Percentiles rank a stretch among this genome's conserved stretches.
phyloP scores from a whole-genome alignment of 768 basidiomycete species.

The Hemileccinum impolitum region DNA sequence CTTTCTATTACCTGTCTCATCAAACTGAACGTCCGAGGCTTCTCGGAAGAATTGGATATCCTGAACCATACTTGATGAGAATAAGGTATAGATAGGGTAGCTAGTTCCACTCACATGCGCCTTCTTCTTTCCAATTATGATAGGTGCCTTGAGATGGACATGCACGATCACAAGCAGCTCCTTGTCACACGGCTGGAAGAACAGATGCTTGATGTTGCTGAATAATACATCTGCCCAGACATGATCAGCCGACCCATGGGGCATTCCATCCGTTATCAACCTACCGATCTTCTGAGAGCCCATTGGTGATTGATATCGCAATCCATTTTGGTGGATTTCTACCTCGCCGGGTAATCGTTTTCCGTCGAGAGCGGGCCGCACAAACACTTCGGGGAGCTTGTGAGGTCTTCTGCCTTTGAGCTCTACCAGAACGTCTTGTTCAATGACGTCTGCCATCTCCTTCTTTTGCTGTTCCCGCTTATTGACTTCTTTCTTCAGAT shows the following conservation, averaged over 20 bases:
- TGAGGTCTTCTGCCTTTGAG: slow-evolving; percentile 83
- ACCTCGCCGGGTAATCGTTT: slow-evolving; percentile 97
- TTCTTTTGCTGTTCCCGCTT: slow-evolving; percentile 98
- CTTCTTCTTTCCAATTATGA: slow-evolving; percentile 99
- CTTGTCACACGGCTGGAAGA: slow-evolving; percentile 98
- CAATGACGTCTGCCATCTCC: slow-evolving; percentile 96
- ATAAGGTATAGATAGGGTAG: background rate
- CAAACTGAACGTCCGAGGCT: slow-evolving; percentile 95
- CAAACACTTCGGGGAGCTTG: slow-evolving; percentile 88
- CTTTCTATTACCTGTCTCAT: slow-evolving; percentile 99
- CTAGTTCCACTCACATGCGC: slow-evolving; percentile 61
- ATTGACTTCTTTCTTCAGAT: slow-evolving; percentile 93
- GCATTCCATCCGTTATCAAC: slow-evolving; percentile 21
- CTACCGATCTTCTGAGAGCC: slow-evolving; percentile 88
- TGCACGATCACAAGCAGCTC: slow-evolving; percentile 94
- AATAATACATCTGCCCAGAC: slow-evolving; percentile 76
- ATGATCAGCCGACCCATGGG: slow-evolving; percentile 1
- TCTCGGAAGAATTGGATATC: slow-evolving; percentile 99
- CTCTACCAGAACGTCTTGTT: slow-evolving; percentile 88
- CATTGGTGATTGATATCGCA: slow-evolving; percentile 84
- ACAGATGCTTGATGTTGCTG: slow-evolving; percentile 95
- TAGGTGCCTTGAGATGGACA: slow-evolving; percentile 88
- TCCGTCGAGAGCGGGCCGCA: slow-evolving; percentile 90
- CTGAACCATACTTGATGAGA: slow-evolving; percentile 35
- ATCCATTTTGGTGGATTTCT: slow-evolving; percentile 96